Conservation (phyloP, 1,139 yeast species). For the Sugiyamaella japonica region DNA sequence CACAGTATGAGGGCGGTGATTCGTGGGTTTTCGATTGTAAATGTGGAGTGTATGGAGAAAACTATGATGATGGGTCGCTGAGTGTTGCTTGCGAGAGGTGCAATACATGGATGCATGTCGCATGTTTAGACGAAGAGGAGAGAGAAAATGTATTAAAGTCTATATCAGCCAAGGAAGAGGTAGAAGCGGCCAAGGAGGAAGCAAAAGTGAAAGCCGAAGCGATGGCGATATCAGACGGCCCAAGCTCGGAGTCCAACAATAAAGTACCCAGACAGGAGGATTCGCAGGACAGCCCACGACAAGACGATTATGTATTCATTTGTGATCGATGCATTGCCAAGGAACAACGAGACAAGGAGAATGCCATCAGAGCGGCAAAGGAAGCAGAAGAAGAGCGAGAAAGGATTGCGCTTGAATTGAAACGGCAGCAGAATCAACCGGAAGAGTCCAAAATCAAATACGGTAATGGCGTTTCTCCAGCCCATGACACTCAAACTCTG, state of each 20-base stretch:
- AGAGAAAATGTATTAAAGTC: constrained; percentile 15
- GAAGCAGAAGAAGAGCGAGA: constrained; percentile 7
- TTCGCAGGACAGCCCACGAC: neutral
- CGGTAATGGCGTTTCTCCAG: neutral
- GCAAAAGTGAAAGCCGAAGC: constrained; percentile 20
- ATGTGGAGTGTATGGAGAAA: constrained; percentile 44
- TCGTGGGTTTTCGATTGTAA: constrained; percentile 46
- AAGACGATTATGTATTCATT: constrained; percentile 6
- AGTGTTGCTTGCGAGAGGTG: constrained; percentile 44
- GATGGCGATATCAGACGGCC: neutral
- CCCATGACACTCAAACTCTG: neutral
- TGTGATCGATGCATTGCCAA: constrained; percentile 13
- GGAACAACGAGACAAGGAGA: constrained; percentile 14
- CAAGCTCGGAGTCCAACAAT: too few species aligned
- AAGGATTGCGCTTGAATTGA: neutral
- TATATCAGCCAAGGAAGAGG: constrained; percentile 15
- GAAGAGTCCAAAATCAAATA: neutral
- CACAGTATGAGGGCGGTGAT: constrained; percentile 17
- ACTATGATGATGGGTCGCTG: constrained; percentile 44
- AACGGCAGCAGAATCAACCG: neutral
- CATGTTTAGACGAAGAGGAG: constrained; percentile 36
- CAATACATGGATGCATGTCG: constrained; percentile 47
- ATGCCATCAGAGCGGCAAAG: constrained; percentile 11
- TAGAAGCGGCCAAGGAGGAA: constrained; percentile 13
- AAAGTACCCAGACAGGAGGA: too few species aligned